phyloP scores from a whole-genome alignment of 441 rosid species.

The Melastoma candidum region DNA sequence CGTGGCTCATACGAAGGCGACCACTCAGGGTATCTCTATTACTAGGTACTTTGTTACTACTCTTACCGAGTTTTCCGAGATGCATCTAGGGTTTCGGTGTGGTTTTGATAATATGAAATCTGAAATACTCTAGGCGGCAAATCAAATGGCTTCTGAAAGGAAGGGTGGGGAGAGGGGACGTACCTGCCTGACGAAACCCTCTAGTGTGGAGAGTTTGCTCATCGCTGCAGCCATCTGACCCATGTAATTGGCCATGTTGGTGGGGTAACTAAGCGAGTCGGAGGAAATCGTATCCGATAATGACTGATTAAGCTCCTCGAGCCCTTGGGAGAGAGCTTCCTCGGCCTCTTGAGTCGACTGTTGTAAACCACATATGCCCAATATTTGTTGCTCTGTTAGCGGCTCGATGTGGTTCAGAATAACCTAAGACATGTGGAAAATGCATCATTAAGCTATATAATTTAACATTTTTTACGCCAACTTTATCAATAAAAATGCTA shows the following conservation, averaged over 20 bases:
- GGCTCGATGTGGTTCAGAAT: constrained; percentile 67
- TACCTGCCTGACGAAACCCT: constrained; percentile 94
- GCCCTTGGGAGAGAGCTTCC: constrained; percentile 86
- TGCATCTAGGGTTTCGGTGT: too few species aligned
- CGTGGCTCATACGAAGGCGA: too few species aligned
- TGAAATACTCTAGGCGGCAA: too few species aligned
- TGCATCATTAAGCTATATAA: too few species aligned
- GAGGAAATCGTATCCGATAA: constrained; percentile 78
- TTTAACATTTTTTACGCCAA: too few species aligned
- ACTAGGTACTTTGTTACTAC: too few species aligned
- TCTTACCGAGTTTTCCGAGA: too few species aligned
- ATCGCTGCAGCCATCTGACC: constrained; percentile 91
- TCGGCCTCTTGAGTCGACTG: constrained; percentile 89
- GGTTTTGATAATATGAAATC: too few species aligned
- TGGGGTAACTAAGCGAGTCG: constrained; percentile 65
- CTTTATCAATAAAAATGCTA: too few species aligned
- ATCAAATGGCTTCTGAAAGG: too few species aligned
- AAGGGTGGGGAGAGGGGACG: not conserved
- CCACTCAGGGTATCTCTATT: too few species aligned
- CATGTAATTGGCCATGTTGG: constrained; percentile 87
- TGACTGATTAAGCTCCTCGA: constrained; percentile 76
- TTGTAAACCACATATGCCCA: constrained; percentile 78
- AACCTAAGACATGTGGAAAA: constrained; percentile 27
- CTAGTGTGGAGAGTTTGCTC: constrained; percentile 81
- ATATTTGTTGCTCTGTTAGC: constrained; percentile 75